A percentile compares a stretch with the other conserved stretches of the same genome.
Evolutionary conservation across 768 basidiomycete genomes (phyloP).

Genomic region (Dendrothele bispora): DNA sequence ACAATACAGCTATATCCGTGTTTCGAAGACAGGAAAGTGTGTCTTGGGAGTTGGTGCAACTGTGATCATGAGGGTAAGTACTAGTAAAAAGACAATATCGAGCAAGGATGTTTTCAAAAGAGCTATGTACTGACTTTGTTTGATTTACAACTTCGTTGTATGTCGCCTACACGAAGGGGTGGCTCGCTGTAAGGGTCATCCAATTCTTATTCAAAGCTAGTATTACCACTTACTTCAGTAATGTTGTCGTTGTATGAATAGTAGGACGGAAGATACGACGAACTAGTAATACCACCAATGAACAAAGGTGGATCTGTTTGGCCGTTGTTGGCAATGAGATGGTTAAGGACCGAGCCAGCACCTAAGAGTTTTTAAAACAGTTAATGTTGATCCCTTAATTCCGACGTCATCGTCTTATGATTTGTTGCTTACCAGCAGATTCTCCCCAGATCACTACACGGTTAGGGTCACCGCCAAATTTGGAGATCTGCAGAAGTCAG

Average conservation of each 20-base stretch:
- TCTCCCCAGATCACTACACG: conserved; percentile 44
- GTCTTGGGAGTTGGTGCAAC: conserved; percentile 33
- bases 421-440: conserved; percentile 32
- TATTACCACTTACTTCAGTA: conserved; percentile 38
- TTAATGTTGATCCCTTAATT: no score
- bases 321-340: conserved; percentile 47
- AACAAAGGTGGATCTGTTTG: conserved; percentile 45
- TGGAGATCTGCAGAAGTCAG: conserved; percentile 27
- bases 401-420: no score
- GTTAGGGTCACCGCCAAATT: conserved; percentile 41
- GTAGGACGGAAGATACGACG: conserved; percentile 43
- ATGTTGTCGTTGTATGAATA: conserved; percentile 42
- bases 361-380: conserved; percentile 22
- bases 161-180: conserved; percentile 17
- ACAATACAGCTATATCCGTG: conserved; percentile 28
- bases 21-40: conserved; percentile 40
- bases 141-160: conserved; percentile 32
- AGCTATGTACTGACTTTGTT: conserved; percentile 29
- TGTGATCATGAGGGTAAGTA: no score
- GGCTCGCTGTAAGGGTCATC: background rate
- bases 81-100: background rate
- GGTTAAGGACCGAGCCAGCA: conserved; percentile 51
- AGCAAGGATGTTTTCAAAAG: background rate
- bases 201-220: no score
- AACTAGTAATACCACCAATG: conserved; percentile 43